These are phyloP conservation scores for Aegilops tauschii DNA, from an alignment of 176 grass and related monocot genomes.

Conservation along the genomic window DNA sequence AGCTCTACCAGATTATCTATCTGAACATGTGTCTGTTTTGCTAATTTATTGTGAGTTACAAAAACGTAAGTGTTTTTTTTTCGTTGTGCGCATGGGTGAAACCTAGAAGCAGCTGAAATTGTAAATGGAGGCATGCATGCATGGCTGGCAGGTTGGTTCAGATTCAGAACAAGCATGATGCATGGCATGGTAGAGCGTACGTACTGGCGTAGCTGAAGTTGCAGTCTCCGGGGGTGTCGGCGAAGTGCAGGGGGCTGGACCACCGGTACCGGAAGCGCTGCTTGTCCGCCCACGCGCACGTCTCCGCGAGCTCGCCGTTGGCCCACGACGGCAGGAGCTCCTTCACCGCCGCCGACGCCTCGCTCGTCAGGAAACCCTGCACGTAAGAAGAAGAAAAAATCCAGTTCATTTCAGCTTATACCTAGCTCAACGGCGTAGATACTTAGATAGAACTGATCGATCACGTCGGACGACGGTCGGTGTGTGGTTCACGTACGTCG, in stretches of 20 bases:
- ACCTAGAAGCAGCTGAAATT: background rate
- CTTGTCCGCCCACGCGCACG: conserved; percentile 61
- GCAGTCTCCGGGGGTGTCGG: conserved; percentile 58
- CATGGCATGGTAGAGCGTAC: background rate
- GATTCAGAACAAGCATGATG: background rate
- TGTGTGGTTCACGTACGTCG: conserved; percentile 16
- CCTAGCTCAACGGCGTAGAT: no score
- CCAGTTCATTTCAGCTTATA: no score
- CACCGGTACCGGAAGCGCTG: conserved; percentile 54
- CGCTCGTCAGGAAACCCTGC: conserved; percentile 53
- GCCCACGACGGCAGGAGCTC: conserved; percentile 56
- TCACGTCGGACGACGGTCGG: no score
- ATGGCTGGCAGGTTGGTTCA: background rate
- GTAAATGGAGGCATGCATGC: background rate
- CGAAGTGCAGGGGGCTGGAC: conserved; percentile 64
- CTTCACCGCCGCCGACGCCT: conserved; percentile 42
- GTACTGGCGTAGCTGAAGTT: conserved; percentile 56
- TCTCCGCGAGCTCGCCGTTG: conserved; percentile 42
- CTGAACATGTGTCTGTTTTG: no score
- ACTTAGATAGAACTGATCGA: background rate
- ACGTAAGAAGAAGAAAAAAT: no score
- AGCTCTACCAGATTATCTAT: no score
- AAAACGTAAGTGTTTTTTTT: no score
- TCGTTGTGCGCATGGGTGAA: no score
- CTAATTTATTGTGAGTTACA: no score